A percentile compares a stretch with the other conserved stretches of the same genome.
phyloP scores from a whole-genome alignment of 345 rosid species.

The Theobroma cacao region DNA sequence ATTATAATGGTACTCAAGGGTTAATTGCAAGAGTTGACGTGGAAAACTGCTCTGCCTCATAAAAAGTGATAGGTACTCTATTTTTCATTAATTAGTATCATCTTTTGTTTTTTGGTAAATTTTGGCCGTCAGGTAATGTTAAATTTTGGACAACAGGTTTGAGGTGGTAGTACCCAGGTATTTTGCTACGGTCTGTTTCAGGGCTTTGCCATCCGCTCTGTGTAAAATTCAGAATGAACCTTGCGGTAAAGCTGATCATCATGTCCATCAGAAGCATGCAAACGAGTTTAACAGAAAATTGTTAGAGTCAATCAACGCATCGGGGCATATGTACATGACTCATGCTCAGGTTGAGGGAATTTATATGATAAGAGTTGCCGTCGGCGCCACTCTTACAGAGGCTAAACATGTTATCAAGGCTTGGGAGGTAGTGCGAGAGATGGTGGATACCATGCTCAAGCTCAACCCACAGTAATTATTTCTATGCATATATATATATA shows the following conservation, averaged over 20 bases:
- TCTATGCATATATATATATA: no score
- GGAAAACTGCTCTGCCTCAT: no score
- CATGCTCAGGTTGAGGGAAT: constrained; percentile 33
- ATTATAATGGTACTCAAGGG: no score
- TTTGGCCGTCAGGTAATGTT: no score
- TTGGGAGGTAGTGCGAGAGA: constrained; percentile 32
- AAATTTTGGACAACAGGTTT: not conserved
- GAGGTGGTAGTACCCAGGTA: not conserved
- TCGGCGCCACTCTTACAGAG: constrained; percentile 29
- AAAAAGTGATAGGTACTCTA: no score
- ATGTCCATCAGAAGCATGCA: not conserved
- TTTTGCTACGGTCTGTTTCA: not conserved
- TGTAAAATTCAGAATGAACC: not conserved
- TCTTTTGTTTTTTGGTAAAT: no score
- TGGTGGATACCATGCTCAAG: not conserved
- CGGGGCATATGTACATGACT: constrained; percentile 27
- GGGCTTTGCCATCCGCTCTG: not conserved
- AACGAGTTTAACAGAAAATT: constrained; percentile 32
- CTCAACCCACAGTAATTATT: no score
- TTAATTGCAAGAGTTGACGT: no score
- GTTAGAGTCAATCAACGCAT: constrained; percentile 35
- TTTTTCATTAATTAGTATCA: no score
- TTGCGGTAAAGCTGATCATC: not conserved
- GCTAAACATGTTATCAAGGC: constrained; percentile 31
- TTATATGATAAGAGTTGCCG: constrained; percentile 25